phyloP scores from a whole-genome alignment of 2,329 filamentous ascomycete species.

The Westerdykella aurantiaca region DNA sequence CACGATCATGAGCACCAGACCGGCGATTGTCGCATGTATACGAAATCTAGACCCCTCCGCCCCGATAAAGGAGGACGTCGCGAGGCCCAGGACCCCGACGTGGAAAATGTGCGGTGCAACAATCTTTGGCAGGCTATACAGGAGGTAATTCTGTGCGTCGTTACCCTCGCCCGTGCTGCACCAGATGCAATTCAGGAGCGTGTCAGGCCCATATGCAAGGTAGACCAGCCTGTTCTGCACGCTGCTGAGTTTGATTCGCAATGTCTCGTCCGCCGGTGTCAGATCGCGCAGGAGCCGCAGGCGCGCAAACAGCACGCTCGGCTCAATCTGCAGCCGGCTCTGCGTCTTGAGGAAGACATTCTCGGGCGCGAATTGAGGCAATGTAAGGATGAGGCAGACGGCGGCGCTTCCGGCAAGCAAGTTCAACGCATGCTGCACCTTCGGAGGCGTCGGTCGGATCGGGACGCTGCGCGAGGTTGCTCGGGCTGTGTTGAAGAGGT shows the following conservation, averaged over 20 bases:
- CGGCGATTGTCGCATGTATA: conserved; percentile 59
- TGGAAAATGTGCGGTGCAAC: conserved; percentile 75
- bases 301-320: conserved; percentile 75
- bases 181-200: conserved; percentile 72
- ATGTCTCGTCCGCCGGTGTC: conserved; percentile 55
- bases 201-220: conserved; percentile 71
- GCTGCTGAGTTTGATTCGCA: conserved; percentile 58
- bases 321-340: conserved; percentile 79
- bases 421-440: conserved; percentile 53
- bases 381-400: conserved; percentile 54
- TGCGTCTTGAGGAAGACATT: conserved; percentile 76
- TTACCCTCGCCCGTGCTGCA: conserved; percentile 60
- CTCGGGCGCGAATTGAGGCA: conserved; percentile 64
- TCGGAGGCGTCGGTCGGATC: conserved; percentile 51
- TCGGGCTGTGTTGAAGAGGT: conserved; percentile 56
- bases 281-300: conserved; percentile 57
- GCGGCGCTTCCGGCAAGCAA: conserved; percentile 54
- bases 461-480: conserved; percentile 40
- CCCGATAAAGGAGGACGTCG: conserved; percentile 66
- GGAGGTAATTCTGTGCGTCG: conserved; percentile 64
- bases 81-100: conserved; percentile 63
- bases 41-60: conserved; percentile 63
- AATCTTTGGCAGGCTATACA: conserved; percentile 72
- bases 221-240: conserved; percentile 73
- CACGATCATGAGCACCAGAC: conserved; percentile 51